These are phyloP conservation scores for Fusarium ambrosium DNA, from an alignment of 2,329 filamentous ascomycete genomes.

Conservation along the genomic window DNA sequence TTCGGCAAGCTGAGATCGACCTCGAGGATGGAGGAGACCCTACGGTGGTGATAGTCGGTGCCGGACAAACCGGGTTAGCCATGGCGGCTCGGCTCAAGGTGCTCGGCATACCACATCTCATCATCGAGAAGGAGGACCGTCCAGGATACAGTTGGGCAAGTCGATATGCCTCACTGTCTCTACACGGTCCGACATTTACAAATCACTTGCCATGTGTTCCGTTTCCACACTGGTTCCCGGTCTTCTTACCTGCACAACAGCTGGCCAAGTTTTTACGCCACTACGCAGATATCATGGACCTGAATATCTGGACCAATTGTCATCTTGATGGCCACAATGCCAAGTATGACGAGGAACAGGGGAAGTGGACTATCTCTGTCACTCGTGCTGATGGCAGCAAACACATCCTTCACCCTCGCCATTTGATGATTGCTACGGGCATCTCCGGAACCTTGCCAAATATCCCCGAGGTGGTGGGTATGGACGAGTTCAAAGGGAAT, in stretches of 20 bases:
- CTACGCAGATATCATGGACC: not conserved
- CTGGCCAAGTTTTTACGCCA: not conserved
- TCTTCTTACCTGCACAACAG: not conserved
- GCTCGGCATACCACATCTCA: not conserved
- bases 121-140: not conserved
- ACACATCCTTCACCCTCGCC: not conserved
- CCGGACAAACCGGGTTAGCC: not conserved
- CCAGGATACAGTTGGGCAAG: not conserved
- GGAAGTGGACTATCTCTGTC: not conserved
- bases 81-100: not conserved
- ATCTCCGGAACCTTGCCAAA: not conserved
- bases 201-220: not conserved
- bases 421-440: not conserved
- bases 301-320: not conserved
- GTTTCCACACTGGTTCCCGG: not conserved
- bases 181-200: not conserved
- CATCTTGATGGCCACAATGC: not conserved
- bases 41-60: not conserved
- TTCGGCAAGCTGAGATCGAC: not conserved
- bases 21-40: not conserved
- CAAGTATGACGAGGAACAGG: not conserved
- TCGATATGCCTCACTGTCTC: not conserved
- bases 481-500: not conserved
- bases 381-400: not conserved
- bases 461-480: not conserved